Evolutionary conservation across 306 rosid species (phyloP).

Genomic region (Lotus japonicus): DNA sequence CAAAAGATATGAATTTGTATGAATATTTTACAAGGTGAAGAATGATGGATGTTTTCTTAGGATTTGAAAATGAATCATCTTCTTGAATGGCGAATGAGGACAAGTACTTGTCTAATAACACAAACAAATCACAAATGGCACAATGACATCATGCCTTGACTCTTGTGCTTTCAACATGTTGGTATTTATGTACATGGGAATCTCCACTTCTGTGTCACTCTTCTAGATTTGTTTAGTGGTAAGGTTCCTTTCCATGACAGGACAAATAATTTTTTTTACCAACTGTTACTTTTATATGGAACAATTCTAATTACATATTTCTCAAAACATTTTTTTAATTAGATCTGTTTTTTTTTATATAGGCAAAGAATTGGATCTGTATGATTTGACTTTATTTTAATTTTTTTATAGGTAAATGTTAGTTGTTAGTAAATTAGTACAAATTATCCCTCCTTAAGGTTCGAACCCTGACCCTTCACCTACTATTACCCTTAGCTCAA

Average conservation of each 20-base stretch:
- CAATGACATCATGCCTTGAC: background rate
- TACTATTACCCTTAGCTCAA: too few relatives aligned
- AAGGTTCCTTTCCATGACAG: background rate
- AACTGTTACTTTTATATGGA: background rate
- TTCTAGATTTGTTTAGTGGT: too few relatives aligned
- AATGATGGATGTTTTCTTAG: background rate
- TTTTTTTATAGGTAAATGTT: too few relatives aligned
- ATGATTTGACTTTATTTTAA: too few relatives aligned
- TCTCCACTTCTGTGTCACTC: background rate
- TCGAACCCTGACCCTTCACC: too few relatives aligned
- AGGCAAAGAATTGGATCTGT: too few relatives aligned
- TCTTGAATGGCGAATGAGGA: conserved; percentile 19
- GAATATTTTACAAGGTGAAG: background rate
- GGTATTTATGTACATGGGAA: too few relatives aligned
- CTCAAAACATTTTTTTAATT: too few relatives aligned
- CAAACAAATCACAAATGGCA: conserved; percentile 11
- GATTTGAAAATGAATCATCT: conserved; percentile 24
- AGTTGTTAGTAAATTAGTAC: too few relatives aligned
- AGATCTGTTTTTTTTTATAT: too few relatives aligned
- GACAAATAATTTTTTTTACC: background rate
- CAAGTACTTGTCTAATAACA: conserved; percentile 8
- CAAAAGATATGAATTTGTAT: background rate
- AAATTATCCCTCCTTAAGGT: too few relatives aligned
- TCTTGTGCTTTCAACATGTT: background rate
- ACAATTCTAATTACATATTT: too few relatives aligned